Percentiles rank a stretch among this genome's conserved stretches.
phyloP scores from a whole-genome alignment of 495 filamentous ascomycete species.

The Penicillium canariense region DNA sequence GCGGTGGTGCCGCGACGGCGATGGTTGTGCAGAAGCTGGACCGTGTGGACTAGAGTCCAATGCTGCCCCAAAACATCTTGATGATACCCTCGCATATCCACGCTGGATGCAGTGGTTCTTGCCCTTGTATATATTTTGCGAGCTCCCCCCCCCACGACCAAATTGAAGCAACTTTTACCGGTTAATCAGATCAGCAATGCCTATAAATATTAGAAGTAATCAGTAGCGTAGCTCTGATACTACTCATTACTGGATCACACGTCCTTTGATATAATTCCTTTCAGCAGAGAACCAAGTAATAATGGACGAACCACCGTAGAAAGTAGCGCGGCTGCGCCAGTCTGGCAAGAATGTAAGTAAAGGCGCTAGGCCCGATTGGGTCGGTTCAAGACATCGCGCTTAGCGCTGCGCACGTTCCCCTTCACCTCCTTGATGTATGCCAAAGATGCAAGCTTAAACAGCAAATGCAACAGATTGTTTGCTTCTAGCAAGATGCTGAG shows the following conservation, averaged over 20 bases:
- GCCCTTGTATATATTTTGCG: constrained; percentile 5
- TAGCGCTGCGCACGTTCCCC: not conserved
- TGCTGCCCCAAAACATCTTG: not conserved
- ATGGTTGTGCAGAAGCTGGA: constrained; percentile 90
- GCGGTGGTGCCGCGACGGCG: constrained; percentile 86
- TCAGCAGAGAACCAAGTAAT: no score
- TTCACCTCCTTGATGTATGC: not conserved
- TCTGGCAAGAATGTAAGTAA: not conserved
- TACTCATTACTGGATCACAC: not conserved
- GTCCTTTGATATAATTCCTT: no score
- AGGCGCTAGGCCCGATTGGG: constrained; percentile 21
- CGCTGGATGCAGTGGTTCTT: not conserved
- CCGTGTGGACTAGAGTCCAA: constrained; percentile 44
- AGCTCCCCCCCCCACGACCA: not conserved
- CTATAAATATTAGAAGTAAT: not conserved
- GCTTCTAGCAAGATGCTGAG: constrained; percentile 26
- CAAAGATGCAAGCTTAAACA: not conserved
- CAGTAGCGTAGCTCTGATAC: not conserved
- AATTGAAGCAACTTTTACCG: constrained; percentile 1
- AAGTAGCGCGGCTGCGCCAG: no score
- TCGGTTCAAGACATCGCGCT: constrained; percentile 1
- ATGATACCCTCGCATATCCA: constrained; percentile 24
- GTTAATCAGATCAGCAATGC: not conserved
- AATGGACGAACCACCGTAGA: no score
- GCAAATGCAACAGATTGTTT: not conserved